Evolutionary conservation across 2,329 filamentous ascomycete genomes (phyloP).

Genomic region (Basipetospora chlamydospora): DNA sequence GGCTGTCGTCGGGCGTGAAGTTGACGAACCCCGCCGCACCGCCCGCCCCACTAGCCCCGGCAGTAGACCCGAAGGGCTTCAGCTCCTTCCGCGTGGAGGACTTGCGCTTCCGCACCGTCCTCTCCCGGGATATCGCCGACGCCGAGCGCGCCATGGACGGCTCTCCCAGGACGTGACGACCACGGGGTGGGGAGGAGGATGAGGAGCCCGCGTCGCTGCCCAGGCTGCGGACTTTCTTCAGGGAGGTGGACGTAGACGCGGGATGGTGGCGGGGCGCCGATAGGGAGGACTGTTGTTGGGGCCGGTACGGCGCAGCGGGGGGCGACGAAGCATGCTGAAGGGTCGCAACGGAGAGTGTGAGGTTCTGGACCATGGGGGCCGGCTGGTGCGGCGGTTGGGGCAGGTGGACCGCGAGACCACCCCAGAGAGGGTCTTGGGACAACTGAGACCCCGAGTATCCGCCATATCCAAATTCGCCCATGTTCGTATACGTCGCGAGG

Average conservation of each 20-base stretch:
- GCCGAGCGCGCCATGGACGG: not conserved
- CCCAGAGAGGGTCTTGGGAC: not conserved
- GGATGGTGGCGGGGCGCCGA: not conserved
- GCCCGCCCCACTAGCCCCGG: too few relatives aligned
- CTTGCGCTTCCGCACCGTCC: not conserved
- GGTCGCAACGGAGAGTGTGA: not conserved
- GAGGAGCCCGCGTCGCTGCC: not conserved
- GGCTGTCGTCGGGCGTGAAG: conserved; percentile 68
- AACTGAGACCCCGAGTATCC: not conserved
- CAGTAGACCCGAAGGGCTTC: not conserved
- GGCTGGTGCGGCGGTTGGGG: not conserved
- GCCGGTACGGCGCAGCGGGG: not conserved
- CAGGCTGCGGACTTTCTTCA: not conserved
- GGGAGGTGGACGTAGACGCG: not conserved
- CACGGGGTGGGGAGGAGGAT: not conserved
- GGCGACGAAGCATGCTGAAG: not conserved
- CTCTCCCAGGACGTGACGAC: not conserved
- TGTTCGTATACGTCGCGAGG: not conserved
- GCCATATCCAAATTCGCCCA: not conserved
- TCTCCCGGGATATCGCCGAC: not conserved
- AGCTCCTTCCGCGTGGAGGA: not conserved
- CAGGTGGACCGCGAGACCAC: not conserved
- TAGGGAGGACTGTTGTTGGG: too few relatives aligned
- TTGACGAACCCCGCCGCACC: conserved; percentile 91
- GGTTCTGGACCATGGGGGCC: not conserved